Base-by-base conservation (phyloP, 305 asterid genomes). In the Fraxinus greggii region DNA sequence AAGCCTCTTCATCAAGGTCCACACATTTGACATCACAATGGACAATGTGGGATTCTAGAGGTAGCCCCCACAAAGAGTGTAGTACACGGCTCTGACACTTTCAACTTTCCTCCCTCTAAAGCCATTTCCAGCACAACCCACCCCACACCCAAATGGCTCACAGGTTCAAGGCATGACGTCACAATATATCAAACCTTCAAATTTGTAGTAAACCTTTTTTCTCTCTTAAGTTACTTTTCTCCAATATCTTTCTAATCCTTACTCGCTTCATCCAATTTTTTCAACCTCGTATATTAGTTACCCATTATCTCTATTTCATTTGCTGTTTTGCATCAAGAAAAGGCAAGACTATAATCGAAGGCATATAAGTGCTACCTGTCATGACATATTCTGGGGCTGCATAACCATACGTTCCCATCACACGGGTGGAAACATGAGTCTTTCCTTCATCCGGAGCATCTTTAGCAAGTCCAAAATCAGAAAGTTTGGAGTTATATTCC, bases 391-490 rank as follows among this genome's bases (percentile, higher is more conserved):
- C 95, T 0, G 95, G 95, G 54, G 95, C 95, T 0, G 95, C 94
- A 78, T 90, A 92, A 48, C 95, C 96, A 23, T 92, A 90, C 6
- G 96, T 92, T 69, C 96, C 96, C 94, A 89, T 89, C 72, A 89
- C 92, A 15, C 97, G 93, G 0, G 97, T 92, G 7, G 97, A 92
- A 85, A 92, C 97, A 15, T 91, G 97, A 32, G 95, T 91, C 83
- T 92, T 92, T 31, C 92, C 97, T 78, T 91, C 95, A 45, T 92
- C 97, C 0, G 97, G 97, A 61, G 91, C 97, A 78, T 91, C 94
- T 88, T 90, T 92, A 78, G 96, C 96, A 81, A 92, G 96, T 45
- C 94, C 96, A 32, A 92, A 92, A 87, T 92, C 95, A 15, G 93
- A 92, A 79, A 92, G 95, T 73, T 92, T 92, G 80, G 97, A 89